phyloP scores from a whole-genome alignment of 2,329 filamentous ascomycete genomes.

The Ophiostoma sp. region DNA sequence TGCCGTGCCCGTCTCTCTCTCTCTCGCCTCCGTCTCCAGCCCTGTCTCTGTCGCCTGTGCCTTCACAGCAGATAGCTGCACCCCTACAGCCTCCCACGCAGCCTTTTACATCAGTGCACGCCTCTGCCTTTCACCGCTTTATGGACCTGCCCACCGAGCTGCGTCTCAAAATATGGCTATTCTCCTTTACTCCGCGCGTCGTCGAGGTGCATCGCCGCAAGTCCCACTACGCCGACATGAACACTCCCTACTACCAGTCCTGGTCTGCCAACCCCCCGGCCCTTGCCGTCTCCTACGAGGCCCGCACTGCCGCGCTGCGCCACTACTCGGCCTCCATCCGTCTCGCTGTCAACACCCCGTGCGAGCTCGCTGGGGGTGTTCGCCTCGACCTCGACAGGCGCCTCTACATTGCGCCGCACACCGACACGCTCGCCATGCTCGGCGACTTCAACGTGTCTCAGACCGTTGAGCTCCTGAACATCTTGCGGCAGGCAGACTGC shows the following conservation, averaged over 20 bases:
- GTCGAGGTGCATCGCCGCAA: constrained; percentile 34
- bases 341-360: constrained; percentile 25
- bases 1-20: background rate
- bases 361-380: constrained; percentile 26
- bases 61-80: no score
- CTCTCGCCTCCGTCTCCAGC: constrained; percentile 1
- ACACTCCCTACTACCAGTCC: constrained; percentile 31
- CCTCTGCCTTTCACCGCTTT: constrained; percentile 31
- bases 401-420: constrained; percentile 32
- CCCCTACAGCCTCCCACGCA: background rate
- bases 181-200: constrained; percentile 33
- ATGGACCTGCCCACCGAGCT: constrained; percentile 34
- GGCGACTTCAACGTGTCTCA: constrained; percentile 30
- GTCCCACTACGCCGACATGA: constrained; percentile 31
- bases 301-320: constrained; percentile 31
- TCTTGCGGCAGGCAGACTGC: background rate
- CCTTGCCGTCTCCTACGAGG: constrained; percentile 33
- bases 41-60: background rate
- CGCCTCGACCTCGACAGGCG: constrained; percentile 25
- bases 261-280: constrained; percentile 33
- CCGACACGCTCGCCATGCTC: constrained; percentile 34
- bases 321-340: constrained; percentile 33
- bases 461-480: constrained; percentile 18
- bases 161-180: constrained; percentile 35
- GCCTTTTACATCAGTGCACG: no score